These are phyloP conservation scores for Azolla pinnata DNA, from an alignment of 75 land plant genomes.

Conservation along the genomic window DNA sequence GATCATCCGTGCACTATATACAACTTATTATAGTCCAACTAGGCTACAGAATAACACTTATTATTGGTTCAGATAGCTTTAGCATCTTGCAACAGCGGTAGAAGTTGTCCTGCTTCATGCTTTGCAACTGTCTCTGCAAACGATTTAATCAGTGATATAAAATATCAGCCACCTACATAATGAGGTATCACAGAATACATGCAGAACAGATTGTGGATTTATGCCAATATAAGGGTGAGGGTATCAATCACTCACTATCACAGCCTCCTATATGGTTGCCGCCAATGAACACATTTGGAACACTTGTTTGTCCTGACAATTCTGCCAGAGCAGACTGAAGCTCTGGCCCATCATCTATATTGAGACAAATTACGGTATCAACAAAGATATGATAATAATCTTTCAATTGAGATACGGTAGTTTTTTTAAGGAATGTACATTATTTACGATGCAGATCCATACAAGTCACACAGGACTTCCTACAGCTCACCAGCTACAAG, in stretches of 20 bases:
- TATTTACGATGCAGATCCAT: too few species aligned
- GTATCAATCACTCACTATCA: slow-evolving; percentile 13
- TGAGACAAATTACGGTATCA: not conserved
- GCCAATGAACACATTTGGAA: slow-evolving; percentile 25
- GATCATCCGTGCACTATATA: too few species aligned
- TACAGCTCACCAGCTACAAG: too few species aligned
- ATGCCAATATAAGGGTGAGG: not conserved
- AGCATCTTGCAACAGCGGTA: slow-evolving; percentile 23
- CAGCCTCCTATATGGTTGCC: slow-evolving; percentile 25
- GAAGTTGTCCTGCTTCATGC: slow-evolving; percentile 15
- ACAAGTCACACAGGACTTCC: too few species aligned
- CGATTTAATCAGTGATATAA: not conserved
- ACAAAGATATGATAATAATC: too few species aligned
- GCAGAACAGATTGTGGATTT: not conserved
- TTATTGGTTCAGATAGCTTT: slow-evolving; percentile 4
- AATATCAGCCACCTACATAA: not conserved
- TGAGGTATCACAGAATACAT: not conserved
- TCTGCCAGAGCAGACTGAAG: slow-evolving; percentile 15
- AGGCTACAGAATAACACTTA: not conserved
- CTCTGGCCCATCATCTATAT: slow-evolving; percentile 12
- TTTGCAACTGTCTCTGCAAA: slow-evolving; percentile 17
- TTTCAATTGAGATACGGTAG: too few species aligned
- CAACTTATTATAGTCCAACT: not conserved
- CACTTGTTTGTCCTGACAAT: slow-evolving; percentile 15
- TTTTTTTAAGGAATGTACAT: too few species aligned